phyloP scores from a whole-genome alignment of 768 basidiomycete genomes.

The Lentinus tigrinus region DNA sequence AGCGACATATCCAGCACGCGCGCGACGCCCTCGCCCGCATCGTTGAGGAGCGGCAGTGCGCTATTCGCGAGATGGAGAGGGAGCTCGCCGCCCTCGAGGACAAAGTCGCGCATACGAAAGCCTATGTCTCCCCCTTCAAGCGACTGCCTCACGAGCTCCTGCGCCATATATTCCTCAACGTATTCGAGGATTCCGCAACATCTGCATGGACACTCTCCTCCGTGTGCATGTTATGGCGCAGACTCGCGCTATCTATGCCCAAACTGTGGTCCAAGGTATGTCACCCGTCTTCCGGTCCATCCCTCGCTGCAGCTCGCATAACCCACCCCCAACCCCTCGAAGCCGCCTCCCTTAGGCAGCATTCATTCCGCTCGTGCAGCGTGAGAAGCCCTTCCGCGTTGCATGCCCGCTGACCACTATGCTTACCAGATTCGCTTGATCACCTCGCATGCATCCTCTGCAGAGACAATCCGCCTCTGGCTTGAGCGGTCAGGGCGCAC shows the following conservation, averaged over 20 bases:
- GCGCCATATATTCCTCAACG: constrained; percentile 66
- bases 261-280: constrained; percentile 74
- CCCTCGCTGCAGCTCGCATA: neutral
- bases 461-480: constrained; percentile 82
- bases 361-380: constrained; percentile 5
- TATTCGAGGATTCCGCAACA: constrained; percentile 69
- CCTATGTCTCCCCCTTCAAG: constrained; percentile 72
- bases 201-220: constrained; percentile 75
- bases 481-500: constrained; percentile 72
- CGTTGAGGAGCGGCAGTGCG: constrained; percentile 49
- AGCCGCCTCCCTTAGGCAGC: neutral
- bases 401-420: constrained; percentile 1
- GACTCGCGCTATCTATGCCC: constrained; percentile 63
- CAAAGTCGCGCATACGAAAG: constrained; percentile 47
- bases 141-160: constrained; percentile 73
- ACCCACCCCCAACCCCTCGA: neutral
- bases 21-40: constrained; percentile 59
- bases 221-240: constrained; percentile 67
- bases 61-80: constrained; percentile 52
- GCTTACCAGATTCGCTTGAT: constrained; percentile 64
- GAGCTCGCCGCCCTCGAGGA: constrained; percentile 51
- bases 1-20: constrained; percentile 48
- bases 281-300: neutral
- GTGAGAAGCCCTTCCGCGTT: neutral
- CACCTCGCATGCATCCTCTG: constrained; percentile 66